Conservation (phyloP, 2,329 filamentous ascomycete genomes). For the Phyllosticta citrichinensis region DNA sequence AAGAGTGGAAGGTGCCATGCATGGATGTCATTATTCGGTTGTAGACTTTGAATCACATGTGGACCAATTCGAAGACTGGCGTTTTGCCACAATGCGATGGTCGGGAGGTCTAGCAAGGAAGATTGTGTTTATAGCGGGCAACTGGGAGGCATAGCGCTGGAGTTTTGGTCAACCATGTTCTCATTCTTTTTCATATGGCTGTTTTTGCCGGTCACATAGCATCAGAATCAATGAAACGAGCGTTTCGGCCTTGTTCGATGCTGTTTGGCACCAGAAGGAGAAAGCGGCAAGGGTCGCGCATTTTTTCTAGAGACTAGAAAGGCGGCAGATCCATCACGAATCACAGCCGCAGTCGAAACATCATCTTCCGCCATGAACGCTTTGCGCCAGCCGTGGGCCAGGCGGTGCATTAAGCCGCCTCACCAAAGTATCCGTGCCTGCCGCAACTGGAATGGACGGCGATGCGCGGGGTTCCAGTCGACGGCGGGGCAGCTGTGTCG, state of each 20-base stretch:
- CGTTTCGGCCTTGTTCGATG: not conserved
- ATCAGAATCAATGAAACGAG: not conserved
- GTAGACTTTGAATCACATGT: constrained; percentile 24
- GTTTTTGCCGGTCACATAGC: not conserved
- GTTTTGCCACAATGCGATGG: not conserved
- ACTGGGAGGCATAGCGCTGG: constrained; percentile 9
- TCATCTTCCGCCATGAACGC: constrained; percentile 1
- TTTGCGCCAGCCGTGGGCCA: not conserved
- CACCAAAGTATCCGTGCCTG: not conserved
- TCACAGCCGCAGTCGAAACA: not conserved
- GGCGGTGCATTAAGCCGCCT: constrained; percentile 3
- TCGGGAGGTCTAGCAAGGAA: not conserved
- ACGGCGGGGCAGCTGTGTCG: constrained; percentile 8
- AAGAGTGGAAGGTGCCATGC: constrained; percentile 86
- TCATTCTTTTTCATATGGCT: not conserved
- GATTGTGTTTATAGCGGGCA: not conserved
- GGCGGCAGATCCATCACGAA: too few species aligned
- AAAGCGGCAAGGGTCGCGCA: not conserved
- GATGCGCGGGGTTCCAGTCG: constrained; percentile 7
- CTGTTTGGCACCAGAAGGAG: not conserved
- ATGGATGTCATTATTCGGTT: constrained; percentile 78
- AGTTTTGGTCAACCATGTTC: not conserved
- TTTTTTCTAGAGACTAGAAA: not conserved
- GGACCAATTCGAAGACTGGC: not conserved
- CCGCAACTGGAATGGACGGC: not conserved